These are phyloP conservation scores for Phaffia rhodozyma DNA, from an alignment of 1,284 basidiomycete species.

Conservation along the genomic window DNA sequence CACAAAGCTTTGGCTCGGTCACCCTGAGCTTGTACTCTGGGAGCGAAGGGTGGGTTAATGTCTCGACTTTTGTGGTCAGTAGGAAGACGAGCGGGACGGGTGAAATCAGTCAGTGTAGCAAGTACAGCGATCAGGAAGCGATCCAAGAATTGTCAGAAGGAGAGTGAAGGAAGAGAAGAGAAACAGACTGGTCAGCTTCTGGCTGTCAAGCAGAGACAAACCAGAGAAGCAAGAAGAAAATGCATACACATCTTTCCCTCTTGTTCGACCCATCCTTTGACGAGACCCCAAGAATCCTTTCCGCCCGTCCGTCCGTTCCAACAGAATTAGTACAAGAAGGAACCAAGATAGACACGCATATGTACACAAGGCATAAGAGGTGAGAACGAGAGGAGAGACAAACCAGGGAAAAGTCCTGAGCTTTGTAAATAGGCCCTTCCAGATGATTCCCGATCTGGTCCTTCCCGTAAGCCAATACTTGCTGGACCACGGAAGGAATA, in stretches of 20 bases:
- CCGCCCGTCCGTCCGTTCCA: neutral
- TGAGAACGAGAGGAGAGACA: no score
- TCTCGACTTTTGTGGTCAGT: constrained; percentile 45
- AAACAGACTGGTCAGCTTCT: no score
- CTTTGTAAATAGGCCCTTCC: no score
- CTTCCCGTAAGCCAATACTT: no score
- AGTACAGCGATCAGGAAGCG: neutral
- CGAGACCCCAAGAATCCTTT: constrained; percentile 3
- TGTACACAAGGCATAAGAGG: no score
- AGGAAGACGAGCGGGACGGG: neutral
- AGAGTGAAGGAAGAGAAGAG: neutral
- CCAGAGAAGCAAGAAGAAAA: no score
- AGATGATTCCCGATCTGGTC: no score
- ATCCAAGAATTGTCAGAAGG: neutral
- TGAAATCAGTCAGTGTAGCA: neutral
- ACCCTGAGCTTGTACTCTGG: constrained; percentile 56
- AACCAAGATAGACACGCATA: no score
- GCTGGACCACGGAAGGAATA: no score
- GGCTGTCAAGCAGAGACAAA: no score
- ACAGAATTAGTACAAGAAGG: no score
- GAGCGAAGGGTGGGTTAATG: constrained; percentile 60
- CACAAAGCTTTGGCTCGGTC: constrained; percentile 60
- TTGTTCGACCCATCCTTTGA: neutral
- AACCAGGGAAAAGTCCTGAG: no score
- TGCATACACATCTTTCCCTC: constrained; percentile 9